Conservation (phyloP, 768 basidiomycete species). For the Cystofilobasidium bisporidii region DNA sequence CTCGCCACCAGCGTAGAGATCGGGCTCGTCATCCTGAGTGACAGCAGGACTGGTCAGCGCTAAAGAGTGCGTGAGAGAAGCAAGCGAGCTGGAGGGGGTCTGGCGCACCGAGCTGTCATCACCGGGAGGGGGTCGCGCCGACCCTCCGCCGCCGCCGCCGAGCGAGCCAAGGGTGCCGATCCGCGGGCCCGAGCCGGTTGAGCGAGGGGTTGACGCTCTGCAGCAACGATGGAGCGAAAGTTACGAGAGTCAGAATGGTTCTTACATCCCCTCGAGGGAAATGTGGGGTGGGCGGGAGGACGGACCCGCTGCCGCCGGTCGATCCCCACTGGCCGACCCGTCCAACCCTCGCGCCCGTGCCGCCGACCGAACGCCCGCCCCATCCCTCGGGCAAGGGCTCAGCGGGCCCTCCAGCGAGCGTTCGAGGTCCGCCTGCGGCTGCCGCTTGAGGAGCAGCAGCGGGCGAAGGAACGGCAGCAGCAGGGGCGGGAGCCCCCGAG, state of each 20-base stretch:
- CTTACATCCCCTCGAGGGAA: too few relatives aligned
- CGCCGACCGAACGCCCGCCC: conserved; percentile 26
- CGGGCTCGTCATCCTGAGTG: conserved; percentile 39
- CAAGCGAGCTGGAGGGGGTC: conserved; percentile 29
- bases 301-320: conserved; percentile 14
- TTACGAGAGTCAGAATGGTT: too few relatives aligned
- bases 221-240: not conserved
- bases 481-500: not conserved
- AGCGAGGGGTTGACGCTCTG: not conserved
- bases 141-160: conserved; percentile 28
- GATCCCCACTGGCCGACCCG: conserved; percentile 30
- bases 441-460: conserved; percentile 4
- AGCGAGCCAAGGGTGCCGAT: conserved; percentile 43
- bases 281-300: too few relatives aligned
- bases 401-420: conserved; percentile 46
- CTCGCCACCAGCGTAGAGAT: conserved; percentile 91
- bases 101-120: conserved; percentile 35
- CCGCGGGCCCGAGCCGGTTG: conserved; percentile 34
- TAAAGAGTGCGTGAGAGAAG: too few relatives aligned
- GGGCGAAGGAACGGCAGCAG: not conserved
- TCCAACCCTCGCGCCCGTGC: conserved; percentile 28
- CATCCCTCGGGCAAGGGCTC: conserved; percentile 44
- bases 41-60: conserved; percentile 29
- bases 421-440: conserved; percentile 41
- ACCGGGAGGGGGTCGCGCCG: conserved; percentile 29